Base-by-base conservation (phyloP, 2,329 filamentous ascomycete genomes). In the Volutella citrinella region DNA sequence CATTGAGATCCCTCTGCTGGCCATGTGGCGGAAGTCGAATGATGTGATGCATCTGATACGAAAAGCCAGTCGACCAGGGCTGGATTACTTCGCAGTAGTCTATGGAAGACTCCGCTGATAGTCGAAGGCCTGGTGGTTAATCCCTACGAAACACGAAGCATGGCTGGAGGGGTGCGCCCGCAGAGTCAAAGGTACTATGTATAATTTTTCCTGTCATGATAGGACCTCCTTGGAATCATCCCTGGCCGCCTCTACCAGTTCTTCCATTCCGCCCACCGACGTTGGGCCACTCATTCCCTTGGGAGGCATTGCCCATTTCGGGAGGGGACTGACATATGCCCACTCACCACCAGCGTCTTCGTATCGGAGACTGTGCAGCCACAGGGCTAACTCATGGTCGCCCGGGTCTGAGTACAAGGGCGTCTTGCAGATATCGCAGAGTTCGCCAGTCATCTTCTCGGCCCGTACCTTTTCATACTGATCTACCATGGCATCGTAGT, bases 341-440 rank as follows among this genome's bases (percentile, higher is more conserved):
- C 93, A 98, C 33, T 72, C 72, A 5, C 90, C 91, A 17, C 81
- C 80, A 17, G 81, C 77, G 58, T 91, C 90, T 48, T 91, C 83
- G 59, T 98, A 98, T 27, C 87, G 80, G 41, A 89, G 78, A 37
- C 91, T 94, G 66, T 98, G 93, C 42, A 98, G 72, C 75, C 91
- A 98, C 24, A 98, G 84, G 1, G 87, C 87, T 28, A 98, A 72
- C 67, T 98, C 93, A 53, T 97, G 90, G 25, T 73, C 65, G 2
- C 90, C 90, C 0, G 93, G 93, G 56, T 98, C 93, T 12, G 87
- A 94, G 63, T 97, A 98, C 26, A 98, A 69, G 15, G 87, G 85
- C 14, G 93, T 95, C 38, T 84, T 76, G 60, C 93, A 98, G 20
- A 89, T 62, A 6, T 82, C 73, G 59, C 93, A 98, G 12, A 79